These are phyloP conservation scores for Pterocarpus macrocarpus DNA, from an alignment of 306 rosid species.

Conservation along the genomic window DNA sequence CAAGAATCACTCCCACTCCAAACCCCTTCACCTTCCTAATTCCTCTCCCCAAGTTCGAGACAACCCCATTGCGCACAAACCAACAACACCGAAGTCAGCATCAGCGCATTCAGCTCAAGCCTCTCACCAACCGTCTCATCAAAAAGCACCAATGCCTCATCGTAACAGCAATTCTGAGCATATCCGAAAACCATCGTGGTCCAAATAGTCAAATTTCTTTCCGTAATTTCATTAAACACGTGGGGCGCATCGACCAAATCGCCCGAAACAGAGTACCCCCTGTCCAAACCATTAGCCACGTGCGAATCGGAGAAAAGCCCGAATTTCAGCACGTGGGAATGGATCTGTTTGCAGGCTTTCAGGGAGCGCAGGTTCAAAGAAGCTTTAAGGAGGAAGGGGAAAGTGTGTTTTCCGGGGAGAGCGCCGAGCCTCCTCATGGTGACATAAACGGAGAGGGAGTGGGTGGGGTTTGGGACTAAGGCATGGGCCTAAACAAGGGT, in stretches of 20 bases:
- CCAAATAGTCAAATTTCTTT: conserved; percentile 52
- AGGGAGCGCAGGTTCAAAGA: conserved; percentile 41
- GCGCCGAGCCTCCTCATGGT: conserved; percentile 54
- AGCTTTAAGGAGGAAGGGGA: conserved; percentile 60
- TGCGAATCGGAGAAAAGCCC: conserved; percentile 50
- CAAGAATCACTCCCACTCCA: conserved; percentile 59
- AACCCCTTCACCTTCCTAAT: conserved; percentile 51
- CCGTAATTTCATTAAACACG: conserved; percentile 50
- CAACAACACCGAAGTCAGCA: conserved; percentile 57
- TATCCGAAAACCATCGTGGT: conserved; percentile 57
- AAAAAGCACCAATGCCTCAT: conserved; percentile 59
- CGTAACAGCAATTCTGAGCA: conserved; percentile 54
- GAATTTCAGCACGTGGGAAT: conserved; percentile 54
- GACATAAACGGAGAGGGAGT: conserved; percentile 43
- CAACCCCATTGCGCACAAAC: conserved; percentile 60
- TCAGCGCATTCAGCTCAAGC: conserved; percentile 54
- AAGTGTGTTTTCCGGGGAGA: conserved; percentile 59
- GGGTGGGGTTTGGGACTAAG: not conserved
- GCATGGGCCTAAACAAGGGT: conserved; percentile 58
- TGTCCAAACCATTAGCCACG: conserved; percentile 52
- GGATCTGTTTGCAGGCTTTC: conserved; percentile 50
- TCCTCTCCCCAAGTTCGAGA: conserved; percentile 53
- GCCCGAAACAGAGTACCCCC: conserved; percentile 49
- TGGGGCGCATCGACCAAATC: conserved; percentile 44
- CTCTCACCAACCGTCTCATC: conserved; percentile 51